Conservation (phyloP, 768 basidiomycete species). For the Cystobasidium ongulense region DNA sequence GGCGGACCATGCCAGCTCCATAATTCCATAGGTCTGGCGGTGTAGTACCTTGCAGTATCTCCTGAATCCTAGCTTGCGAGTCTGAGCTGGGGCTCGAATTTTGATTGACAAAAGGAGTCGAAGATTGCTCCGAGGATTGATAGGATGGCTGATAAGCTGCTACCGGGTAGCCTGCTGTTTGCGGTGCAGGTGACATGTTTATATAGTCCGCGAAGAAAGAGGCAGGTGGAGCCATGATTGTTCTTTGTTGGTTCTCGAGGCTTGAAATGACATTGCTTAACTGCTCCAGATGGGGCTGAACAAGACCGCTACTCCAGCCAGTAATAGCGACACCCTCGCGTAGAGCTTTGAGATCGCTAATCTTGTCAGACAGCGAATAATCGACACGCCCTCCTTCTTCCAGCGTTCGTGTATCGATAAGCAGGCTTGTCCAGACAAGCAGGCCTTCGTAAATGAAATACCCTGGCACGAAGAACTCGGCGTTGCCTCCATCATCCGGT, state of each 20-base stretch:
- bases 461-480: not conserved
- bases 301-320: constrained; percentile 10
- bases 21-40: no score
- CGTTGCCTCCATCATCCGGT: not conserved
- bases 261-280: not conserved
- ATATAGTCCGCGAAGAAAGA: not conserved
- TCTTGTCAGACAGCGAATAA: constrained; percentile 6
- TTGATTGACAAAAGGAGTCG: not conserved
- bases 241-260: not conserved
- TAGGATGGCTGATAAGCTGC: not conserved
- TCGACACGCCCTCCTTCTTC: constrained; percentile 15
- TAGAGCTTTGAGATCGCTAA: not conserved
- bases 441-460: constrained; percentile 21
- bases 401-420: not conserved
- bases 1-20: no score
- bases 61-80: not conserved
- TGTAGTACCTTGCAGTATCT: not conserved
- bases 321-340: constrained; percentile 10
- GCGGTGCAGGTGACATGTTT: not conserved
- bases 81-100: not conserved
- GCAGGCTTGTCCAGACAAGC: constrained; percentile 4
- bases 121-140: not conserved
- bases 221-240: not conserved
- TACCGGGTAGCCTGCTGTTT: not conserved
- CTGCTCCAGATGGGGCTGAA: not conserved